These are phyloP conservation scores for Ophiosphaerella narmari DNA, from an alignment of 2,329 filamentous ascomycete species.

Conservation along the genomic window DNA sequence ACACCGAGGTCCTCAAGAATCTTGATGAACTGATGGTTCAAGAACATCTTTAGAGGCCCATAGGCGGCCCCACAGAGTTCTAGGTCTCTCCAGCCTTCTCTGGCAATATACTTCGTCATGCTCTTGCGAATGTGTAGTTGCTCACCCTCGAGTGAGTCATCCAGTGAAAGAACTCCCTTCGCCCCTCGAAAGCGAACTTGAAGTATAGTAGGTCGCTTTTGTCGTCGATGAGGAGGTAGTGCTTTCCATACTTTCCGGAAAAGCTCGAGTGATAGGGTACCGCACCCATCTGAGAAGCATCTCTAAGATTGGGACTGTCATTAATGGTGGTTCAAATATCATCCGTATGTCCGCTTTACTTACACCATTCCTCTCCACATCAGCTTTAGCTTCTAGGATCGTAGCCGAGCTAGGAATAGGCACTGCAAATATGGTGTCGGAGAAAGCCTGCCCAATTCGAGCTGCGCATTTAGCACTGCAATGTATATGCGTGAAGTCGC, in stretches of 20 bases:
- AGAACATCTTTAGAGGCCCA: constrained; percentile 68
- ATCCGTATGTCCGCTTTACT: too few relatives aligned
- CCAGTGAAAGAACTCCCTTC: constrained; percentile 67
- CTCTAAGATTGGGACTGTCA: constrained; percentile 34
- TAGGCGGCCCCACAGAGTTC: constrained; percentile 74
- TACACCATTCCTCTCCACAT: constrained; percentile 58
- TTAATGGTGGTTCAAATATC: too few relatives aligned
- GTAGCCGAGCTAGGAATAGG: constrained; percentile 54
- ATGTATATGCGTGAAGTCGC: constrained; percentile 53
- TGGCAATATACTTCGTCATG: constrained; percentile 76
- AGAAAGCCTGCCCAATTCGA: constrained; percentile 71
- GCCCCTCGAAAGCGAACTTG: constrained; percentile 76
- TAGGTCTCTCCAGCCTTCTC: constrained; percentile 55
- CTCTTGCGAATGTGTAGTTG: constrained; percentile 68
- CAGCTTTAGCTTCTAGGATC: constrained; percentile 48
- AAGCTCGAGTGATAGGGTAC: constrained; percentile 68
- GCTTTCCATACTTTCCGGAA: constrained; percentile 63
- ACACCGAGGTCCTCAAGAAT: constrained; percentile 80
- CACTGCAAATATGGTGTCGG: constrained; percentile 75
- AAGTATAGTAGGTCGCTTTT: constrained; percentile 50
- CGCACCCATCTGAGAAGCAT: constrained; percentile 80
- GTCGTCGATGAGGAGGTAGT: constrained; percentile 53
- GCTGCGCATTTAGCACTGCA: constrained; percentile 64
- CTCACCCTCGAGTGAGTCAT: constrained; percentile 62
- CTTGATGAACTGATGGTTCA: constrained; percentile 84